phyloP scores from a whole-genome alignment of 306 rosid species.

The Dryas octopetala region DNA sequence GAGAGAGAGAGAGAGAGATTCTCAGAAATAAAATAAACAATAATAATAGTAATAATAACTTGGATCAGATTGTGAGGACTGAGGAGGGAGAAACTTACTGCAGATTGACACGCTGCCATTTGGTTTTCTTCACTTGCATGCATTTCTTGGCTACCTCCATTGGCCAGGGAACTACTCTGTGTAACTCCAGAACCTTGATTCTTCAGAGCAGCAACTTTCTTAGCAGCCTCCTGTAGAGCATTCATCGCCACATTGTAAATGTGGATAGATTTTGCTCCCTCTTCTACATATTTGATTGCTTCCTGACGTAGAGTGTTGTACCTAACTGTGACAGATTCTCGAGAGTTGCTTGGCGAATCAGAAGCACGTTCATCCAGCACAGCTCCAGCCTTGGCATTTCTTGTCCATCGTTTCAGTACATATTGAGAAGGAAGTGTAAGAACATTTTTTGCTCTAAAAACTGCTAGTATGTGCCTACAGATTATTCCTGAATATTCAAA shows the following conservation, averaged over 20 bases:
- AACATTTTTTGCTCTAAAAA: slow-evolving; percentile 79
- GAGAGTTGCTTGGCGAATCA: slow-evolving; percentile 49
- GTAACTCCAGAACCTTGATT: slow-evolving; percentile 42
- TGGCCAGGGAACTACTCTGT: slow-evolving; percentile 45
- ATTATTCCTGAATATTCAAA: slow-evolving; percentile 84
- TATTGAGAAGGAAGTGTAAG: slow-evolving; percentile 83
- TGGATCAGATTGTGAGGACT: slow-evolving; percentile 16
- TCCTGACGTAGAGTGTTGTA: slow-evolving; percentile 80
- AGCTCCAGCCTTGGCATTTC: slow-evolving; percentile 67
- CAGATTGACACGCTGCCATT: slow-evolving; percentile 39
- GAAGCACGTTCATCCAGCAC: slow-evolving; percentile 48
- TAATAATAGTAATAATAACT: neutral
- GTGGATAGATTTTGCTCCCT: slow-evolving; percentile 86
- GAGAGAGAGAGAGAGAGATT: neutral
- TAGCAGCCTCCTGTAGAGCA: slow-evolving; percentile 76
- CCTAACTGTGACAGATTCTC: slow-evolving; percentile 56
- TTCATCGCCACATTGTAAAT: slow-evolving; percentile 78
- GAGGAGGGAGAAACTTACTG: slow-evolving; percentile 49
- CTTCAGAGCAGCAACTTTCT: slow-evolving; percentile 59
- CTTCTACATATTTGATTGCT: slow-evolving; percentile 84
- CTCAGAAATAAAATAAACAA: neutral
- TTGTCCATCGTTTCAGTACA: slow-evolving; percentile 86
- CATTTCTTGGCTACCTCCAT: slow-evolving; percentile 56
- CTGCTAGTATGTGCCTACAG: slow-evolving; percentile 83
- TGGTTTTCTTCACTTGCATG: slow-evolving; percentile 56